Conservation (phyloP, 2,329 filamentous ascomycete genomes). For the Xylariaceae sp. region DNA sequence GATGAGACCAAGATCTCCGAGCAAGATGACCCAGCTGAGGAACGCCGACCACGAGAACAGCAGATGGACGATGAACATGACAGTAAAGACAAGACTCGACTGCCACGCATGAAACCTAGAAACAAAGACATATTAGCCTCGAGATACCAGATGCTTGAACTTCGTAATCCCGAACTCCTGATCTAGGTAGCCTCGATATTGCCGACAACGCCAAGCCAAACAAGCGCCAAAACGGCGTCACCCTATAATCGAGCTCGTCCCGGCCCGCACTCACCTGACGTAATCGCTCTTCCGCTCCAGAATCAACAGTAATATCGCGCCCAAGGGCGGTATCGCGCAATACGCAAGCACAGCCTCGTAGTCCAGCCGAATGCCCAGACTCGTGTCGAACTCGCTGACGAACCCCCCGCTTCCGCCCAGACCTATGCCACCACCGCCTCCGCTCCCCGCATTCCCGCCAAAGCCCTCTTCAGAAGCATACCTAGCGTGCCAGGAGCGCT, state of each 20-base stretch:
- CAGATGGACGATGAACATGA: slow-evolving; percentile 71
- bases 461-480: slow-evolving; percentile 31
- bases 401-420: slow-evolving; percentile 35
- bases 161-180: background rate
- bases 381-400: slow-evolving; percentile 72
- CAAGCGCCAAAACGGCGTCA: background rate
- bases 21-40: slow-evolving; percentile 77
- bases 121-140: slow-evolving; percentile 21
- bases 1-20: slow-evolving; percentile 71
- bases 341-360: slow-evolving; percentile 92
- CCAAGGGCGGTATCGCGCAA: slow-evolving; percentile 75
- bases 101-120: slow-evolving; percentile 94
- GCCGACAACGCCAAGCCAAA: background rate
- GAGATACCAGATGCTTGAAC: background rate
- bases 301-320: slow-evolving; percentile 77
- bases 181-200: background rate
- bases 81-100: slow-evolving; percentile 75
- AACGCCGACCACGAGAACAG: slow-evolving; percentile 81
- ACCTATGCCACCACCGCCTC: slow-evolving; percentile 11
- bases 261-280: slow-evolving; percentile 61
- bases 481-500: slow-evolving; percentile 48
- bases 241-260: background rate
- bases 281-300: slow-evolving; percentile 95
- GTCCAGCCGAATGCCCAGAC: slow-evolving; percentile 78
- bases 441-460: slow-evolving; percentile 8